phyloP scores from a whole-genome alignment of 257 asterid genomes.

The Solanum chaucha region DNA sequence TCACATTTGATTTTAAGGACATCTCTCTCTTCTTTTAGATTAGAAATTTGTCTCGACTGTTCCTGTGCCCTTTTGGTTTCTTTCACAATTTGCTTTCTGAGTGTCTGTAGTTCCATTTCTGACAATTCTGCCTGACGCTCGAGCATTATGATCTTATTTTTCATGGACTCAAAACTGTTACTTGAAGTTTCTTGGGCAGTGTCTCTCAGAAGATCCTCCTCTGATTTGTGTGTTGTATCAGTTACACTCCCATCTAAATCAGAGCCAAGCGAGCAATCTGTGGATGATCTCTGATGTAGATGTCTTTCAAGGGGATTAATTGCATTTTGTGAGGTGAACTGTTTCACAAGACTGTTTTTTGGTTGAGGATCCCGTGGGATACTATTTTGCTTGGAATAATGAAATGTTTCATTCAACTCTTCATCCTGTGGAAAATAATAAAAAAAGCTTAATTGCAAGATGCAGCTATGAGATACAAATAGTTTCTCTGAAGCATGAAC shows the following conservation, averaged over 20 bases:
- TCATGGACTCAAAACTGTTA: conserved; percentile 16
- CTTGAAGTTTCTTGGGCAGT: conserved; percentile 14
- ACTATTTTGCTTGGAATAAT: conserved; percentile 22
- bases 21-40: conserved; percentile 55
- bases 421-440: conserved; percentile 30
- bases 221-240: conserved; percentile 6
- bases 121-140: conserved; percentile 70
- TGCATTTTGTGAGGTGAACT: neutral
- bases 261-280: conserved; percentile 13
- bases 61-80: conserved; percentile 65
- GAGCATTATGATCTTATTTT: conserved; percentile 30
- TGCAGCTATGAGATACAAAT: neutral
- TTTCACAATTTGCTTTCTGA: conserved; percentile 61
- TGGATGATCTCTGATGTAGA: conserved; percentile 13
- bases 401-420: conserved; percentile 33
- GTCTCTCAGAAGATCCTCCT: conserved; percentile 18
- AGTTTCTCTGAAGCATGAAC: neutral
- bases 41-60: conserved; percentile 38
- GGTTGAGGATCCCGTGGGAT: conserved; percentile 30
- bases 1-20: conserved; percentile 49
- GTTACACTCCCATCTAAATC: conserved; percentile 18
- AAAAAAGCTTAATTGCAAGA: neutral
- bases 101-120: conserved; percentile 71
- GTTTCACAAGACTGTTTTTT: conserved; percentile 16
- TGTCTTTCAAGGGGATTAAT: neutral